Conservation (phyloP, 1,284 basidiomycete species). For the Leccinum subrobustum region DNA sequence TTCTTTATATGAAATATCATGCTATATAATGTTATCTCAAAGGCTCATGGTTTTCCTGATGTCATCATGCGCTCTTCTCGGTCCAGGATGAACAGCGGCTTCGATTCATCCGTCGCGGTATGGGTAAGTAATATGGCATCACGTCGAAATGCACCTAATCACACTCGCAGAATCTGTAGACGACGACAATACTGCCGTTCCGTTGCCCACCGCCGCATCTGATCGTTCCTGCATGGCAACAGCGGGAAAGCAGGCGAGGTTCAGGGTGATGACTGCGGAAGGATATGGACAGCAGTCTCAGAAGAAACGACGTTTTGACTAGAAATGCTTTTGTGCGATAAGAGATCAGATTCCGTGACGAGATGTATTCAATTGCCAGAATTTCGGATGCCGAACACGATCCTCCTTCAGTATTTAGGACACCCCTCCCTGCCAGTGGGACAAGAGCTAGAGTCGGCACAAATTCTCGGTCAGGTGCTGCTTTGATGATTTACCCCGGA, state of each 20-base stretch:
- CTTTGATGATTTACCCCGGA: background rate
- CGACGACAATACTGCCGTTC: background rate
- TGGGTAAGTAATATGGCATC: background rate
- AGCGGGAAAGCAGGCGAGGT: background rate
- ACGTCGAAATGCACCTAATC: background rate
- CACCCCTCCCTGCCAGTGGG: too few species aligned
- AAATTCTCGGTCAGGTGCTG: too few species aligned
- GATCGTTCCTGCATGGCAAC: background rate
- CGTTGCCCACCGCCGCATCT: background rate
- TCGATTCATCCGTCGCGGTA: background rate
- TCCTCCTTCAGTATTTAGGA: too few species aligned
- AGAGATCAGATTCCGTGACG: background rate
- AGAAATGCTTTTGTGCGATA: background rate
- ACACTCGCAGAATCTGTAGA: background rate
- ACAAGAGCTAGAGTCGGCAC: too few species aligned
- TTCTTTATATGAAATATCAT: too few species aligned
- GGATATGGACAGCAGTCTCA: background rate
- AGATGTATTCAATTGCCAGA: too few species aligned
- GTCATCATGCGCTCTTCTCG: background rate
- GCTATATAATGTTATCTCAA: too few species aligned
- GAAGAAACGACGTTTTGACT: background rate
- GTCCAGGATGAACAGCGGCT: background rate
- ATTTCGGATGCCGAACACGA: too few species aligned
- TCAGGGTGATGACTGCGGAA: background rate
- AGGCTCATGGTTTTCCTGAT: too few species aligned